phyloP scores from a whole-genome alignment of 2,329 filamentous ascomycete species.

The Plenodomus tracheiphilus region DNA sequence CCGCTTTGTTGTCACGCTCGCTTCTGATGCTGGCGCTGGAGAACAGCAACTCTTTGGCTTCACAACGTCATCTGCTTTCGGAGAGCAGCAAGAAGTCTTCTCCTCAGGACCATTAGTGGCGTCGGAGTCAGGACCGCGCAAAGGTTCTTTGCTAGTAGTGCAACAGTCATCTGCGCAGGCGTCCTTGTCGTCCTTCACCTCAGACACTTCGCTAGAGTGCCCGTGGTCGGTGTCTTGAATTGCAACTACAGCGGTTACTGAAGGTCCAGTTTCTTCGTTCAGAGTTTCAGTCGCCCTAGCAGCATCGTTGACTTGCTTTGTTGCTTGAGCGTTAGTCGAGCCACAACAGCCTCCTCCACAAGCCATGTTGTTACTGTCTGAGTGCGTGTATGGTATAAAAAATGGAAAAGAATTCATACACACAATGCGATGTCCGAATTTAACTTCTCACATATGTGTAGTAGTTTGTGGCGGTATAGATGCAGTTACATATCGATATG shows the following conservation, averaged over 20 bases:
- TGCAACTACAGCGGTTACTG: background rate
- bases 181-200: background rate
- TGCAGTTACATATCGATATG: conserved; percentile 14
- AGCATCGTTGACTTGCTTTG: background rate
- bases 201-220: background rate
- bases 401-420: background rate
- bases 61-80: background rate
- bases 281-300: background rate
- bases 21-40: background rate
- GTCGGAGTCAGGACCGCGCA: background rate
- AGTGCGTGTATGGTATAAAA: background rate
- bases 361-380: conserved; percentile 10
- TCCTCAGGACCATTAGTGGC: background rate
- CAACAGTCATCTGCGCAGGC: background rate
- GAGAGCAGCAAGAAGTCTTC: background rate
- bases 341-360: conserved; percentile 19
- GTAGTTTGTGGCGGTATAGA: background rate
- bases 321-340: background rate
- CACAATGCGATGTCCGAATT: background rate
- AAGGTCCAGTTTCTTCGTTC: background rate
- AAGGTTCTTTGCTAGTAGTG: background rate
- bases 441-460: background rate
- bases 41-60: background rate
- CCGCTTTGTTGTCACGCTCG: background rate
- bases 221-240: background rate